These are phyloP conservation scores for Phytophthora pseudosyringae DNA, from an alignment of 352 stramenopile genomes.

Conservation along the genomic window DNA sequence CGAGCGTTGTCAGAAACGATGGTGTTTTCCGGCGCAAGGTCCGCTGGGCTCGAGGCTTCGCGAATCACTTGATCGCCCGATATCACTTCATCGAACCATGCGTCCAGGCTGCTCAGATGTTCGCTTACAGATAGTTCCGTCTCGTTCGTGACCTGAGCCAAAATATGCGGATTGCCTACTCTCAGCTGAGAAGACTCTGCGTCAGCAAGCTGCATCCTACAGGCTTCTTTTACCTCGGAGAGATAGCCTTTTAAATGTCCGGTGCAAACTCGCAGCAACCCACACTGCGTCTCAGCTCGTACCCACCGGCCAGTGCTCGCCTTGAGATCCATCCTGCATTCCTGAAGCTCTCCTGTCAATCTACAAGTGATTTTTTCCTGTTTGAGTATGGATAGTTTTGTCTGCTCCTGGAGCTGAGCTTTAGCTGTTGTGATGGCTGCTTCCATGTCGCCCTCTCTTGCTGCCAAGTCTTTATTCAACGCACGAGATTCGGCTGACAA, in stretches of 20 bases:
- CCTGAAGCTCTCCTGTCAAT: slow-evolving; percentile 14
- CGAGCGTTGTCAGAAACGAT: neutral
- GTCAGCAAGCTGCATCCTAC: slow-evolving; percentile 31
- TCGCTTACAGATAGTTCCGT: slow-evolving; percentile 37
- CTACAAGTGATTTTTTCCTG: neutral
- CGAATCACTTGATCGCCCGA: slow-evolving; percentile 7
- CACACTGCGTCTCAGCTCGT: slow-evolving; percentile 19
- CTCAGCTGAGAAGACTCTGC: slow-evolving; percentile 16
- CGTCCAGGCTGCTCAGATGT: slow-evolving; percentile 54
- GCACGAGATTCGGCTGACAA: slow-evolving; percentile 1
- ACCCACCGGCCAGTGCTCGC: slow-evolving; percentile 17
- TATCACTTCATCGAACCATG: slow-evolving; percentile 62
- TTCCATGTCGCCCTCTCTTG: slow-evolving; percentile 7
- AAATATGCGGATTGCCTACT: neutral
- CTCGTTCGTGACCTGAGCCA: neutral
- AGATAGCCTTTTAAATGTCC: slow-evolving; percentile 1
- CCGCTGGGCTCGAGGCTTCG: neutral
- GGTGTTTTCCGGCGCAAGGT: neutral
- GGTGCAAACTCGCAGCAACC: slow-evolving; percentile 17
- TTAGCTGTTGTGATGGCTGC: neutral
- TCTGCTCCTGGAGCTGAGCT: neutral
- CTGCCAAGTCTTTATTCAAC: slow-evolving; percentile 4
- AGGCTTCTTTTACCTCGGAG: slow-evolving; percentile 9
- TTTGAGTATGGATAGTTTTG: slow-evolving; percentile 1
- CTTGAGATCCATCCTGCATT: slow-evolving; percentile 20